Evolutionary conservation across 306 rosid species (phyloP).

Genomic region (Prunus dulcis): DNA sequence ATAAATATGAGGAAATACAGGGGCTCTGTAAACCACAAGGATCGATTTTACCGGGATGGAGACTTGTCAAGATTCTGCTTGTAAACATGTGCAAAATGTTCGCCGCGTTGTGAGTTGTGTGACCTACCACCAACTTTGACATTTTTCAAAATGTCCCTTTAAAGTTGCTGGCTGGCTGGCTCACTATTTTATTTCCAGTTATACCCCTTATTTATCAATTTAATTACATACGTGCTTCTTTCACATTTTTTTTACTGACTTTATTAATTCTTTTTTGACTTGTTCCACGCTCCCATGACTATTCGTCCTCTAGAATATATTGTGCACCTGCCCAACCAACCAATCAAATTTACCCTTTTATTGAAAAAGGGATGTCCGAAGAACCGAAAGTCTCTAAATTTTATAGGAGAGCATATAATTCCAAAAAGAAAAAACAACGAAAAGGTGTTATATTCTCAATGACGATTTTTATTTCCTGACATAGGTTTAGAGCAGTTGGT

Average conservation of each 20-base stretch:
- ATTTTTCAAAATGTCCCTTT: too few species aligned
- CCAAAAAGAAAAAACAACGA: too few species aligned
- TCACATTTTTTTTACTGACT: background rate
- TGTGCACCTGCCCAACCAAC: background rate
- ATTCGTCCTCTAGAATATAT: background rate
- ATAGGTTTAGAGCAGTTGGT: too few species aligned
- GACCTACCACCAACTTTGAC: too few species aligned
- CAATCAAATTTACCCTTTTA: background rate
- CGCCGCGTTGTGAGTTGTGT: conserved; percentile 12
- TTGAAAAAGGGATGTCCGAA: too few species aligned
- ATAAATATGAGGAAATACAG: background rate
- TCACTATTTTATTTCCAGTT: background rate
- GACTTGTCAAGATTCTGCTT: background rate
- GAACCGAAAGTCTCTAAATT: too few species aligned
- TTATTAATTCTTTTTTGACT: background rate
- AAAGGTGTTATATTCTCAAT: too few species aligned
- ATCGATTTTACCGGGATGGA: background rate
- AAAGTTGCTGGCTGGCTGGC: too few species aligned
- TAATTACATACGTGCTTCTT: background rate
- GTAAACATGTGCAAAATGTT: background rate
- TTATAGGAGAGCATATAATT: too few species aligned
- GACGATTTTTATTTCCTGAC: too few species aligned
- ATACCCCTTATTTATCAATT: background rate
- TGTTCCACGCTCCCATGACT: background rate
- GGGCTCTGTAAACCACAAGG: background rate